Conservation (phyloP, 2,329 filamentous ascomycete genomes). For the Penicillium sp. region DNA sequence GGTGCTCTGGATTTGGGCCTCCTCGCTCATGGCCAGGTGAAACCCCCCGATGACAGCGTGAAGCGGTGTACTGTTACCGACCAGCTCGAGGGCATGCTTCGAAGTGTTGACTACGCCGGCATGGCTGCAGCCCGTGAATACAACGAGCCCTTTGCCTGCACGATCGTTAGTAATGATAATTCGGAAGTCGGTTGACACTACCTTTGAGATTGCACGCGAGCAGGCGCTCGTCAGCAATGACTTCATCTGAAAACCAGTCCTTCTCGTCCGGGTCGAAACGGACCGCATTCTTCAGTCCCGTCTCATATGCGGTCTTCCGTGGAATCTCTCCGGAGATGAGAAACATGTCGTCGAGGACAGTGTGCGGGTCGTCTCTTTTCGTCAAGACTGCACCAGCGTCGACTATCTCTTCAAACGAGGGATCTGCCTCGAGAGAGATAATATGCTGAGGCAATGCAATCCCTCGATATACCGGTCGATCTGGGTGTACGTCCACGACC, state of each 20-base stretch:
- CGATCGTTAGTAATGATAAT: not conserved
- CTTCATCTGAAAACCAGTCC: slow-evolving; percentile 46
- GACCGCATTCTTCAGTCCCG: slow-evolving; percentile 44
- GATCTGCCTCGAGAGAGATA: slow-evolving; percentile 50
- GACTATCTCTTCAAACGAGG: slow-evolving; percentile 46
- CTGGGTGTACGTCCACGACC: slow-evolving; percentile 49
- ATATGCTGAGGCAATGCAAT: slow-evolving; percentile 39
- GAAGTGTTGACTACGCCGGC: slow-evolving; percentile 51
- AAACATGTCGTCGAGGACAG: slow-evolving; percentile 48
- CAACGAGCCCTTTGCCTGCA: slow-evolving; percentile 47
- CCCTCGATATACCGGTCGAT: slow-evolving; percentile 49
- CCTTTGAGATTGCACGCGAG: slow-evolving; percentile 51
- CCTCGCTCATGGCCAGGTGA: slow-evolving; percentile 47
- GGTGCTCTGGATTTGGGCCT: slow-evolving; percentile 42
- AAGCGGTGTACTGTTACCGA: slow-evolving; percentile 36
- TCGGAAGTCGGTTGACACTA: slow-evolving; percentile 14
- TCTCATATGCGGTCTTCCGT: slow-evolving; percentile 47
- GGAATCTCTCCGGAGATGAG: slow-evolving; percentile 52
- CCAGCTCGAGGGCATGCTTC: slow-evolving; percentile 43
- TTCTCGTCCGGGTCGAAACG: slow-evolving; percentile 38
- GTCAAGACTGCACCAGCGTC: slow-evolving; percentile 39
- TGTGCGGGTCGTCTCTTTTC: slow-evolving; percentile 40
- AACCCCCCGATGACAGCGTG: slow-evolving; percentile 51
- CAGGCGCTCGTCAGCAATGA: slow-evolving; percentile 50
- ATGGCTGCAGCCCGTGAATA: slow-evolving; percentile 54